A percentile compares a stretch with the other conserved stretches of the same genome.
These are phyloP conservation scores for Coemansia sp. DNA, from an alignment of 192 early-diverging fungal genomes.

Conservation along the genomic window DNA sequence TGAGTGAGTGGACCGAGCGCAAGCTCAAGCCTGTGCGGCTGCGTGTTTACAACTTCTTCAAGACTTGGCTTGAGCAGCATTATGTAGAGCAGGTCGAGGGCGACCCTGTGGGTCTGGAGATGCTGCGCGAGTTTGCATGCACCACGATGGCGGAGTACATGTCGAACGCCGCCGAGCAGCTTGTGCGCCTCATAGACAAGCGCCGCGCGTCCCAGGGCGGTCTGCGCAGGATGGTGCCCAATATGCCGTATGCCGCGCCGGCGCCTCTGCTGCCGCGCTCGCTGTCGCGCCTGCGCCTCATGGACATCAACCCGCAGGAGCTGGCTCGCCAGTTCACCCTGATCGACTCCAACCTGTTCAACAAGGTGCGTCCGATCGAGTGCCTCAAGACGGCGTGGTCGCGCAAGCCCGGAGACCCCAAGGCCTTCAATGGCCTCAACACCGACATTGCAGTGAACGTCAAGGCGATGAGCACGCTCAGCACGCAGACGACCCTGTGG, in stretches of 20 bases:
- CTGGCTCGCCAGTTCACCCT: slow-evolving; percentile 94
- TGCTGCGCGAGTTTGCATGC: slow-evolving; percentile 71
- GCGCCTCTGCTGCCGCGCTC: slow-evolving; percentile 79
- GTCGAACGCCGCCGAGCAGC: slow-evolving; percentile 63
- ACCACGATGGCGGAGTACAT: slow-evolving; percentile 70
- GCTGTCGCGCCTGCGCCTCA: slow-evolving; percentile 68
- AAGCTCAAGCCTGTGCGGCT: slow-evolving; percentile 90
- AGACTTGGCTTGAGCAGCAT: slow-evolving; percentile 94
- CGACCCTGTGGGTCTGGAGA: slow-evolving; percentile 64
- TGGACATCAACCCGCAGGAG: slow-evolving; percentile 91
- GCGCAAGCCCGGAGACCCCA: slow-evolving; percentile 57
- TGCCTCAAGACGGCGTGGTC: slow-evolving; percentile 91
- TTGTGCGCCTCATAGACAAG: slow-evolving; percentile 77
- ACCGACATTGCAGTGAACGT: slow-evolving; percentile 72
- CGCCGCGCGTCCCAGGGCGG: slow-evolving; percentile 58
- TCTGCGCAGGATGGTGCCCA: slow-evolving; percentile 61
- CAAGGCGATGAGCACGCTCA: slow-evolving; percentile 79
- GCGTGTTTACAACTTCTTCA: slow-evolving; percentile 91
- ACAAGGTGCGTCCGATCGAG: slow-evolving; percentile 81
- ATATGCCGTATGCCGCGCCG: slow-evolving; percentile 61
- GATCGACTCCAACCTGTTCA: slow-evolving; percentile 81
- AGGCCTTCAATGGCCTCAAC: slow-evolving; percentile 51
- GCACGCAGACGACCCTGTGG: slow-evolving; percentile 85
- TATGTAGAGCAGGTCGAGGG: slow-evolving; percentile 73
- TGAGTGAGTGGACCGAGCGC: slow-evolving; percentile 75